These are phyloP conservation scores for Penicillium concentricum DNA, from an alignment of 2,329 filamentous ascomycete species.

Conservation along the genomic window DNA sequence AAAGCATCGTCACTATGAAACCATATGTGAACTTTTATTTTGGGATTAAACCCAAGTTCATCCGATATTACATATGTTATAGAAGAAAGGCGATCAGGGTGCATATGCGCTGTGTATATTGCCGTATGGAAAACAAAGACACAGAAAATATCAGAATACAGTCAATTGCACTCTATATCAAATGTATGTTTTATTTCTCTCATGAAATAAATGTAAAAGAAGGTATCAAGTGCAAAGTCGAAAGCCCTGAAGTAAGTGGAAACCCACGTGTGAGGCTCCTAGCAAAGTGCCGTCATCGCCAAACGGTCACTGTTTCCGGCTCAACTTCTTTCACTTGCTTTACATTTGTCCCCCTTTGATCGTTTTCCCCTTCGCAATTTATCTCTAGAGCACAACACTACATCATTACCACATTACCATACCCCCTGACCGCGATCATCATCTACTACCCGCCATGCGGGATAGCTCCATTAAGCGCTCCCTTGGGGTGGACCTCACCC, in stretches of 20 bases:
- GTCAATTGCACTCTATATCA: neutral
- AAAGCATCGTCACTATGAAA: neutral
- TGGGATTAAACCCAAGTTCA: neutral
- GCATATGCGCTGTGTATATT: neutral
- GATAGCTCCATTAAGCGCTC: conserved; percentile 46
- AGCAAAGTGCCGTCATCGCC: conserved; percentile 24
- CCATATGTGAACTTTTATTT: neutral
- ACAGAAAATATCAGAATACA: neutral
- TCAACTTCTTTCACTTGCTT: conserved; percentile 9
- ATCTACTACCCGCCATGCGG: conserved; percentile 32
- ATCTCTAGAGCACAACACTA: neutral
- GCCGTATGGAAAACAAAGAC: neutral
- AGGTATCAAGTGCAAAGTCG: neutral
- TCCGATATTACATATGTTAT: neutral
- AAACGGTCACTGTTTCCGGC: conserved; percentile 18
- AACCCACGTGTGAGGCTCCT: conserved; percentile 11
- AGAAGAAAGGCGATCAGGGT: neutral
- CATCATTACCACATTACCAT: neutral
- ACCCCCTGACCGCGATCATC: conserved; percentile 6
- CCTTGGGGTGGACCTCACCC: conserved; percentile 40
- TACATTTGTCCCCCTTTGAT: neutral
- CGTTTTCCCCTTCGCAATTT: neutral
- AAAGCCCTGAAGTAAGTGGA: neutral
- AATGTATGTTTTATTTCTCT: neutral
- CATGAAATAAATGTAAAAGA: neutral